Evolutionary conservation across 1,139 yeast genomes (phyloP).

Genomic region (Taiozyma sp.): DNA sequence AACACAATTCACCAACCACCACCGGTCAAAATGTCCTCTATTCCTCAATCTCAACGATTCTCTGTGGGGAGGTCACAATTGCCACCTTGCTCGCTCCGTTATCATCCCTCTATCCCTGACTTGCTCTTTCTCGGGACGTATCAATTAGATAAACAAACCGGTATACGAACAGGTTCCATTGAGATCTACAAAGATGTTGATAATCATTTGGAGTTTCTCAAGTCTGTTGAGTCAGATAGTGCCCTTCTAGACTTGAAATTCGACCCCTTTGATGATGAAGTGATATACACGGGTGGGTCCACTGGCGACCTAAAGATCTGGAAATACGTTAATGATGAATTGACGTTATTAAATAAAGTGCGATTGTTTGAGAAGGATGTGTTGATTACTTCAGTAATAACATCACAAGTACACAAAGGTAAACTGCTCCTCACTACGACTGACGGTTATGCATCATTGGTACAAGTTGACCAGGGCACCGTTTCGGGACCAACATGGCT

Average conservation of each 20-base stretch:
- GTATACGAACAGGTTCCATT: constrained; percentile 65
- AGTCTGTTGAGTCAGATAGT: constrained; percentile 38
- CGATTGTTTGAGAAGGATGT: constrained; percentile 43
- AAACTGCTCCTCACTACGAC: constrained; percentile 51
- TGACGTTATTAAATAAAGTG: constrained; percentile 27
- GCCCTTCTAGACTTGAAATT: constrained; percentile 79
- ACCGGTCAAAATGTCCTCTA: neutral
- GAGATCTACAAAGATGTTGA: constrained; percentile 46
- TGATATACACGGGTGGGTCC: constrained; percentile 69
- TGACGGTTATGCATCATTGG: constrained; percentile 43
- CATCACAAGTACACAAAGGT: constrained; percentile 39
- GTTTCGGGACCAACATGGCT: constrained; percentile 12
- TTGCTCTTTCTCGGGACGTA: constrained; percentile 73
- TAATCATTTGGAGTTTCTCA: constrained; percentile 24
- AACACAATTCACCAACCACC: neutral
- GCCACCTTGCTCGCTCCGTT: constrained; percentile 82
- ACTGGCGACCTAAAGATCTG: constrained; percentile 72
- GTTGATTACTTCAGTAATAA: constrained; percentile 64
- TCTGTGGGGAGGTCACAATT: constrained; percentile 32
- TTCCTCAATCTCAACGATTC: neutral
- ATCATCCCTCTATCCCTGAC: constrained; percentile 46
- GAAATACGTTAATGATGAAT: constrained; percentile 30
- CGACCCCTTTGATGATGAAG: constrained; percentile 44
- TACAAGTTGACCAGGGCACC: constrained; percentile 25
- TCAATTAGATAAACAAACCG: constrained; percentile 54